phyloP scores from a whole-genome alignment of 495 filamentous ascomycete species.

The Peziza echinospora region DNA sequence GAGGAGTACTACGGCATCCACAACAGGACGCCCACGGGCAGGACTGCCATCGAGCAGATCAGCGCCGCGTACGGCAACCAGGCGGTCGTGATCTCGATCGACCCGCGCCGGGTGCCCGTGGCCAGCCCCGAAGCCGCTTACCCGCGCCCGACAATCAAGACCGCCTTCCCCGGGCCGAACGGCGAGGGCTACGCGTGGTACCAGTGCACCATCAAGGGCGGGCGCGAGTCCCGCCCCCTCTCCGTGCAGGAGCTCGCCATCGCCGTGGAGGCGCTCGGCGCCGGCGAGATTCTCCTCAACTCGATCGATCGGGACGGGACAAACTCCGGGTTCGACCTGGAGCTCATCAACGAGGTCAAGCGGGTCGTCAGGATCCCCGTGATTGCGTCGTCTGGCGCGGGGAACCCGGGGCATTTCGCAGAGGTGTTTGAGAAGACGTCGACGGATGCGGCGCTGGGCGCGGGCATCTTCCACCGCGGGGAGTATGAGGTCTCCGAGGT shows the following conservation, averaged over 20 bases:
- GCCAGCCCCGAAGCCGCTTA: constrained; percentile 42
- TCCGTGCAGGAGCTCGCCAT: constrained; percentile 70
- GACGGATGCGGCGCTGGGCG: constrained; percentile 82
- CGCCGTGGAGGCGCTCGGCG: constrained; percentile 90
- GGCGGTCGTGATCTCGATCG: constrained; percentile 88
- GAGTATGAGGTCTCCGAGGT: constrained; percentile 91
- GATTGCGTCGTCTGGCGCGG: constrained; percentile 85
- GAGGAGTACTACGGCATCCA: constrained; percentile 64
- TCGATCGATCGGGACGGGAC: constrained; percentile 96
- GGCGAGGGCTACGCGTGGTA: constrained; percentile 89
- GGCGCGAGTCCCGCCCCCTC: constrained; percentile 71
- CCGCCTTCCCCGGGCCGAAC: constrained; percentile 42
- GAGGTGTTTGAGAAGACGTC: constrained; percentile 73
- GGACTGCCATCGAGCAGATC: constrained; percentile 85
- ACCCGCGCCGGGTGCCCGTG: constrained; percentile 80
- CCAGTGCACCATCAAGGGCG: constrained; percentile 89
- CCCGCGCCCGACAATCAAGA: constrained; percentile 54
- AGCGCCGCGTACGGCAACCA: constrained; percentile 86
- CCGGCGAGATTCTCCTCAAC: constrained; percentile 84
- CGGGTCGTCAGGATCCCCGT: constrained; percentile 67
- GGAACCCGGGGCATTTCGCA: constrained; percentile 68
- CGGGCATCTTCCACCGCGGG: constrained; percentile 90
- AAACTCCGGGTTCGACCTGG: constrained; percentile 85
- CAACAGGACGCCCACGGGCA: constrained; percentile 46
- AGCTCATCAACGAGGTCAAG: constrained; percentile 78